phyloP scores from a whole-genome alignment of 768 basidiomycete genomes.

The Phanerochaete carnosa region DNA sequence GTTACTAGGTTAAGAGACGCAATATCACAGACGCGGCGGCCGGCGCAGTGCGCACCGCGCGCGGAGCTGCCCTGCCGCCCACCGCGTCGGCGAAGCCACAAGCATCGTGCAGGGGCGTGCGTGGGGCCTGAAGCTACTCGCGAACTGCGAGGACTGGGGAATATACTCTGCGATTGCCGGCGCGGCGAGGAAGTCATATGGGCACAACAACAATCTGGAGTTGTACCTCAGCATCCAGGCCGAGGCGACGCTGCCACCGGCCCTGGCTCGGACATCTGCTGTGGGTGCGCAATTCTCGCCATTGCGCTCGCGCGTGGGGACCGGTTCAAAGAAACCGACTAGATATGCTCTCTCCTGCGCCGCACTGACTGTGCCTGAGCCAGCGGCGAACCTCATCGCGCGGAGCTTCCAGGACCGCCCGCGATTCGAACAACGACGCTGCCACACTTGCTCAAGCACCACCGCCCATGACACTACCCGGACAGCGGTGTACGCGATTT shows the following conservation, averaged over 20 bases:
- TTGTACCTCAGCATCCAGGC: slow-evolving; percentile 32
- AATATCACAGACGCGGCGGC: too few species aligned
- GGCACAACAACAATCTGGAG: slow-evolving; percentile 33
- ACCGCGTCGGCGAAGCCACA: slow-evolving; percentile 53
- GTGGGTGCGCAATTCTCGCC: slow-evolving; percentile 31
- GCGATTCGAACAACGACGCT: slow-evolving; percentile 39
- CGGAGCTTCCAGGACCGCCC: slow-evolving; percentile 50
- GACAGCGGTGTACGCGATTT: slow-evolving; percentile 14
- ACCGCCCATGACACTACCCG: slow-evolving; percentile 40
- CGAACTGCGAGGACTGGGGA: slow-evolving; percentile 69
- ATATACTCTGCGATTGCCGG: slow-evolving; percentile 47
- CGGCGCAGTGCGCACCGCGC: slow-evolving; percentile 45
- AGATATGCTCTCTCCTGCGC: slow-evolving; percentile 30
- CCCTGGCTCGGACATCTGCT: slow-evolving; percentile 29
- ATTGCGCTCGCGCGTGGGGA: slow-evolving; percentile 52
- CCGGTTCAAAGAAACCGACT: slow-evolving; percentile 49
- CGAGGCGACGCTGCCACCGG: slow-evolving; percentile 21
- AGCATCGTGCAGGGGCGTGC: slow-evolving; percentile 50
- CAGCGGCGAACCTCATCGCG: slow-evolving; percentile 41
- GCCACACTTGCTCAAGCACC: slow-evolving; percentile 43
- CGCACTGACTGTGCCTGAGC: not conserved
- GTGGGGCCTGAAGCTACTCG: slow-evolving; percentile 53
- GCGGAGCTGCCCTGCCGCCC: slow-evolving; percentile 41
- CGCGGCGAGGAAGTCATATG: slow-evolving; percentile 31
- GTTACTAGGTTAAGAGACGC: too few species aligned